Conservation (phyloP, 192 early-diverging fungal genomes). For the Coemansia guatemalensis region DNA sequence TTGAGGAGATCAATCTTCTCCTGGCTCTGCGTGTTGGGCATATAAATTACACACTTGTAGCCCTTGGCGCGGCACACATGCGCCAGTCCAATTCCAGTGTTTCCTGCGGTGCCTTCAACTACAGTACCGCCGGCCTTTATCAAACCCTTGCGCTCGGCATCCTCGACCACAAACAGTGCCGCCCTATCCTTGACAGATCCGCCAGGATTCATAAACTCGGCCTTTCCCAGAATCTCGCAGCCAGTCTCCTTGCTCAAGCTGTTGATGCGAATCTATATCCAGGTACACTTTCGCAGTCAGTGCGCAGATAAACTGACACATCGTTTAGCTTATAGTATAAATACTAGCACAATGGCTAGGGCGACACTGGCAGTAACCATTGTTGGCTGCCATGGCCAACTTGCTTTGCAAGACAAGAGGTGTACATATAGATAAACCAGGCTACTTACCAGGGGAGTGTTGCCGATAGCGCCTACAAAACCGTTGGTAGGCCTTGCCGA, state of each 20-base stretch:
- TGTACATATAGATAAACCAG: not conserved
- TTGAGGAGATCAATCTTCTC: constrained; percentile 92
- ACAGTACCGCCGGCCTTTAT: constrained; percentile 88
- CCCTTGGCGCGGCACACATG: constrained; percentile 92
- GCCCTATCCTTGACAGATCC: constrained; percentile 97
- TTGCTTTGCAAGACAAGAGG: not conserved
- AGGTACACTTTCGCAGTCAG: not conserved
- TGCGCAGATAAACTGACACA: not conserved
- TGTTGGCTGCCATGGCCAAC: not conserved
- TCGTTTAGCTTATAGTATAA: not conserved
- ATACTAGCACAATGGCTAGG: not conserved
- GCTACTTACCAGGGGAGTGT: constrained; percentile 80
- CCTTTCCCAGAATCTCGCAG: constrained; percentile 87
- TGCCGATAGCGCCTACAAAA: constrained; percentile 84
- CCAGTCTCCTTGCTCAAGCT: constrained; percentile 74
- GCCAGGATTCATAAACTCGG: constrained; percentile 97
- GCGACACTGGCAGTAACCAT: not conserved
- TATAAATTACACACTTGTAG: constrained; percentile 94
- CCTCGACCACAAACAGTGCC: constrained; percentile 90
- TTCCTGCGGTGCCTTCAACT: constrained; percentile 83
- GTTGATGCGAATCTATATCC: constrained; percentile 65
- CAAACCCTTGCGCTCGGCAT: constrained; percentile 86
- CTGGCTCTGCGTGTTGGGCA: constrained; percentile 96
- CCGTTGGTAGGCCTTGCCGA: constrained; percentile 62
- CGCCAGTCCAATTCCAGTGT: constrained; percentile 96